A percentile compares a stretch with the other conserved stretches of the same genome.
phyloP scores from a whole-genome alignment of 306 rosid genomes.

The Fragaria vesca region DNA sequence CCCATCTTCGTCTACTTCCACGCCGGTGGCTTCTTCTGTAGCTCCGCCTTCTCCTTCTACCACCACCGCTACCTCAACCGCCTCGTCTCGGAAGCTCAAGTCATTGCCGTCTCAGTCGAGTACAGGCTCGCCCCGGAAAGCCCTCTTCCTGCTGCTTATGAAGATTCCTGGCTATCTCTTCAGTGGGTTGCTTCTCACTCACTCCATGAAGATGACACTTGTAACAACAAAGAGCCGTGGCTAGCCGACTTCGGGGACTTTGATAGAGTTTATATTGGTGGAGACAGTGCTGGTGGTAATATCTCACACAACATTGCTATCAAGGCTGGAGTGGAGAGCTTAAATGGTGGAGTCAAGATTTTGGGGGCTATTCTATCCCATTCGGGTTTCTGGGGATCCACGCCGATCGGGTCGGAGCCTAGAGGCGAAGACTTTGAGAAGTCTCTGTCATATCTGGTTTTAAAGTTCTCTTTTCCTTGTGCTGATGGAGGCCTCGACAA shows the following conservation, averaged over 20 bases:
- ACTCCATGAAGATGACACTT: background rate
- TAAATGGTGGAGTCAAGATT: slow-evolving; percentile 30
- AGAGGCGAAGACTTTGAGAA: background rate
- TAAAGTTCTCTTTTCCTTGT: slow-evolving; percentile 34
- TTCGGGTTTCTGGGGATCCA: slow-evolving; percentile 37
- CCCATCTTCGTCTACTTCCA: slow-evolving; percentile 53
- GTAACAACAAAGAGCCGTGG: slow-evolving; percentile 32
- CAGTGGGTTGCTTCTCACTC: slow-evolving; percentile 42
- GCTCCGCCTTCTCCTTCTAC: slow-evolving; percentile 42
- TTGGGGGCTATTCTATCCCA: slow-evolving; percentile 34
- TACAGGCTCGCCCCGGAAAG: background rate
- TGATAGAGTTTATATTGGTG: slow-evolving; percentile 8
- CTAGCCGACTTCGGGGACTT: slow-evolving; percentile 35
- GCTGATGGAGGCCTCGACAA: slow-evolving; percentile 29
- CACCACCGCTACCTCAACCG: slow-evolving; percentile 41
- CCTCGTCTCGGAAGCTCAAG: slow-evolving; percentile 37
- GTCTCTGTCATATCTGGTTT: background rate
- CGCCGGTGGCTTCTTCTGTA: slow-evolving; percentile 35
- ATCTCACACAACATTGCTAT: slow-evolving; percentile 36
- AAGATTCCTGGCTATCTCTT: slow-evolving; percentile 46
- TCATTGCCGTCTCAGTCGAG: slow-evolving; percentile 33
- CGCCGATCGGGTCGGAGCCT: slow-evolving; percentile 27
- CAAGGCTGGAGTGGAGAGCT: slow-evolving; percentile 36
- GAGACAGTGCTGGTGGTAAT: slow-evolving; percentile 31
- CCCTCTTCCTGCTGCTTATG: slow-evolving; percentile 37